A percentile compares a stretch with the other conserved stretches of the same genome.
phyloP scores from a whole-genome alignment of 2,329 filamentous ascomycete genomes.

The Epicoccum sorghinum region DNA sequence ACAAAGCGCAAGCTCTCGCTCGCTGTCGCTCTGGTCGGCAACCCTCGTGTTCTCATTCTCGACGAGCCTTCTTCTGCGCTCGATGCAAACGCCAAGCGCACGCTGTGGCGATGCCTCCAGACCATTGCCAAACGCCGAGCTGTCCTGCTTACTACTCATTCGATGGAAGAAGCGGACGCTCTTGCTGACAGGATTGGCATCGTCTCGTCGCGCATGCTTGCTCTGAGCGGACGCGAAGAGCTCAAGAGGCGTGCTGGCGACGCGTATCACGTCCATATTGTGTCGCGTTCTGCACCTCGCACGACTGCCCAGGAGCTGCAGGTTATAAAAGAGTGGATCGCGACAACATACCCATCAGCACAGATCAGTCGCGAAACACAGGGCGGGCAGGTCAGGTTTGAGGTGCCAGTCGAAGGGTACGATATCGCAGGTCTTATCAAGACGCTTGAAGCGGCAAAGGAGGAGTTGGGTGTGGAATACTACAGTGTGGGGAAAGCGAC shows the following conservation, averaged over 20 bases:
- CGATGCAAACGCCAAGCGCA: conserved; percentile 80
- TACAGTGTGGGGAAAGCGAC: conserved; percentile 80
- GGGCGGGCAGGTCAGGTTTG: conserved; percentile 82
- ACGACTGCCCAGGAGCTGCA: conserved; percentile 70
- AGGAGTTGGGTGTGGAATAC: conserved; percentile 73
- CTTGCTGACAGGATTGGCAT: conserved; percentile 87
- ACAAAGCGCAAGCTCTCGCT: conserved; percentile 91
- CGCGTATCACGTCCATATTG: conserved; percentile 65
- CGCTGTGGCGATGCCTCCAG: conserved; percentile 89
- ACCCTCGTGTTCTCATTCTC: conserved; percentile 85
- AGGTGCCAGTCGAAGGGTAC: conserved; percentile 61
- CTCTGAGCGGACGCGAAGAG: conserved; percentile 74
- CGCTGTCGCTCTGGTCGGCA: conserved; percentile 88
- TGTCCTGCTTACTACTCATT: conserved; percentile 87
- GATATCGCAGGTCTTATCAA: conserved; percentile 71
- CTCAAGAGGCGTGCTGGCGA: conserved; percentile 70
- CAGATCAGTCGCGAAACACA: conserved; percentile 61
- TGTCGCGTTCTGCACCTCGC: conserved; percentile 73
- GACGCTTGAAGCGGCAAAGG: conserved; percentile 72
- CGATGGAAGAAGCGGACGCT: conserved; percentile 87
- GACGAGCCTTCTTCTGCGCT: conserved; percentile 88
- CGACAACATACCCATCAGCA: conserved; percentile 60
- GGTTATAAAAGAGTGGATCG: conserved; percentile 69
- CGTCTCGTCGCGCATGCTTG: conserved; percentile 82
- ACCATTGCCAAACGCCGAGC: conserved; percentile 78